Evolutionary conservation across 768 basidiomycete species (phyloP).

Genomic region (Auricularia sp.): DNA sequence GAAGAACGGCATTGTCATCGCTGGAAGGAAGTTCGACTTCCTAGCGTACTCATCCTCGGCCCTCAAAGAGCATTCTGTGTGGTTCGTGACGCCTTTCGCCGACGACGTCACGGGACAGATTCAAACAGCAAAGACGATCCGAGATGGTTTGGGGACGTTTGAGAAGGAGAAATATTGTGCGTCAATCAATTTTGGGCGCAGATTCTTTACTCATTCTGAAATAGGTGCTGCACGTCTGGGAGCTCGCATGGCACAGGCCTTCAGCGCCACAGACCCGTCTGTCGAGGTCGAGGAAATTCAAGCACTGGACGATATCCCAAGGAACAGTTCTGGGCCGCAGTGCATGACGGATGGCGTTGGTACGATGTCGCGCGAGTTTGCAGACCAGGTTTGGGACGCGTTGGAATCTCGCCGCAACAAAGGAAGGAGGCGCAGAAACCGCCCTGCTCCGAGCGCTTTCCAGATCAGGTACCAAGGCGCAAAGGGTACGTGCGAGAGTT

Average conservation of each 20-base stretch:
- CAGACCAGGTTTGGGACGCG: conserved; percentile 36
- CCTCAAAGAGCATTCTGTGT: conserved; percentile 55
- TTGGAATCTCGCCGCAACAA: conserved; percentile 23
- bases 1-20: conserved; percentile 40
- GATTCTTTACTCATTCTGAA: conserved; percentile 24
- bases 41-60: conserved; percentile 69
- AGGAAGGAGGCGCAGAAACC: conserved; percentile 22
- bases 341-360: conserved; percentile 68
- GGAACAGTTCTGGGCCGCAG: conserved; percentile 23
- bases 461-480: conserved; percentile 57
- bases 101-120: conserved; percentile 19
- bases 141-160: conserved; percentile 47
- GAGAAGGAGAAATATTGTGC: conserved; percentile 17
- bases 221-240: conserved; percentile 58
- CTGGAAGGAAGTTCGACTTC: conserved; percentile 46
- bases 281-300: conserved; percentile 34
- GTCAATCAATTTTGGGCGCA: not conserved
- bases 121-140: conserved; percentile 40
- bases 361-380: conserved; percentile 46
- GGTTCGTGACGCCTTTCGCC: conserved; percentile 54
- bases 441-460: conserved; percentile 37
- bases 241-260: conserved; percentile 63
- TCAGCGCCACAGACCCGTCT: conserved; percentile 62
- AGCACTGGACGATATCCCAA: conserved; percentile 29
- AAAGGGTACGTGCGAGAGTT: conserved; percentile 27